Base-by-base conservation (phyloP, 352 stramenopile species). In the Phytophthora gonapodyides region DNA sequence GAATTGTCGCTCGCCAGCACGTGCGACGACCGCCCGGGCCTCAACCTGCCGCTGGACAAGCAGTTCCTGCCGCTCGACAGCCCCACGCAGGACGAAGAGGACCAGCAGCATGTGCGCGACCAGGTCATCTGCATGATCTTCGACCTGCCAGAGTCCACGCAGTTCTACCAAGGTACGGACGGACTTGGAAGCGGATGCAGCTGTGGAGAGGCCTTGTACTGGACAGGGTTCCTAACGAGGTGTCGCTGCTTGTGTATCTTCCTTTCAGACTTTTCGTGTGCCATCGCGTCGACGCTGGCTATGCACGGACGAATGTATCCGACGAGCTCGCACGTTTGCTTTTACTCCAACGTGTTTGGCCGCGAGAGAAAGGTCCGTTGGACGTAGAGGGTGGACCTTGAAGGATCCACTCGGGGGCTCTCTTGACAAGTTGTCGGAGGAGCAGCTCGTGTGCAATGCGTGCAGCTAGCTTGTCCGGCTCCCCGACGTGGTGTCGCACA, bases 251-350 rank as follows among this genome's bases (percentile, higher is more conserved):
- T 31, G 38, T 58, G 41, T 43, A 54, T 56, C 48, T 49, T 66
- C 33, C 35, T 13, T 30, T 43, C 57, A 93, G 86, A 95, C 61
- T 95, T 88, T 64, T 93, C 86, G 47, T 95, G 86, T 61, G 84
- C 84, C 2, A 86, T 93, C 50, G 79, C 84, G 13, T 80, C 78
- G 34, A 87, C 83, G 56, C 75, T 94, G 46, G 80, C 82, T 64
- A 93, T 92, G 84, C 86, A 95, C 71, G 86, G 86, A 45, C 84
- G 86, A 58, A 95, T 95, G 86, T 95, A 95, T 76, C 86, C 86
- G 36, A 91, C 84, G 41, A 84, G 78, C 50, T 73, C 82, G 16
- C 81, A 91, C 61, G 74, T 92, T 42, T 95, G 86, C 70, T 95
- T 95, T 56, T 93, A 95, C 76, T 93, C 86, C 52, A 93, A 93